Evolutionary conservation across 495 filamentous ascomycete species (phyloP).

Genomic region (Trichoderma erinaceum): DNA sequence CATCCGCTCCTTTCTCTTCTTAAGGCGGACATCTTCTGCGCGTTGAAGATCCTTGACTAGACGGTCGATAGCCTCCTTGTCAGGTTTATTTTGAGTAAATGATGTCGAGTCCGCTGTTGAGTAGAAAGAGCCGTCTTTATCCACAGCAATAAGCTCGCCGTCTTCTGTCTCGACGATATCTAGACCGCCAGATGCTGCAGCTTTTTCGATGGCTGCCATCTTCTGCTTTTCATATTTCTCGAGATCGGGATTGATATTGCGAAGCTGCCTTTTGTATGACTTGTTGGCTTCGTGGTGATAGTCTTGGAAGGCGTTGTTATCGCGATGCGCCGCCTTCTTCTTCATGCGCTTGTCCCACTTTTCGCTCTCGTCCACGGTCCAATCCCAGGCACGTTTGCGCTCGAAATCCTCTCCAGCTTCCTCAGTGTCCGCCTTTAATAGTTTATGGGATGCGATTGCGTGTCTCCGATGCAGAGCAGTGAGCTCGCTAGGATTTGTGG

Average conservation of each 20-base stretch:
- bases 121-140: conserved; percentile 85
- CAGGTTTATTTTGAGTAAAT: conserved; percentile 81
- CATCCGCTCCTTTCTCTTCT: conserved; percentile 74
- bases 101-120: conserved; percentile 73
- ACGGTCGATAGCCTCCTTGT: conserved; percentile 82
- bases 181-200: conserved; percentile 70
- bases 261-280: conserved; percentile 86
- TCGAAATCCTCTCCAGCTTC: conserved; percentile 88
- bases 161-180: conserved; percentile 92
- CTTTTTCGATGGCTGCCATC: conserved; percentile 72
- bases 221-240: conserved; percentile 83
- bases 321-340: conserved; percentile 76
- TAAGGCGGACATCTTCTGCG: conserved; percentile 78
- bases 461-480: conserved; percentile 69
- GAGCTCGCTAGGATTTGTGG: conserved; percentile 67
- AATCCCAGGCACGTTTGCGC: conserved; percentile 96
- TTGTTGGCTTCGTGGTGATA: conserved; percentile 82
- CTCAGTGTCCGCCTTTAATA: conserved; percentile 84
- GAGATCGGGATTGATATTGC: conserved; percentile 59
- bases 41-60: conserved; percentile 80
- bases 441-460: conserved; percentile 83
- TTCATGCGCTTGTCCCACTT: conserved; percentile 84
- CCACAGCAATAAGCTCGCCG: conserved; percentile 89
- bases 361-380: conserved; percentile 90
- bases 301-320: conserved; percentile 85